These are phyloP conservation scores for Pseudofabraea citricarpa DNA, from an alignment of 2,329 filamentous ascomycete species.

Conservation along the genomic window DNA sequence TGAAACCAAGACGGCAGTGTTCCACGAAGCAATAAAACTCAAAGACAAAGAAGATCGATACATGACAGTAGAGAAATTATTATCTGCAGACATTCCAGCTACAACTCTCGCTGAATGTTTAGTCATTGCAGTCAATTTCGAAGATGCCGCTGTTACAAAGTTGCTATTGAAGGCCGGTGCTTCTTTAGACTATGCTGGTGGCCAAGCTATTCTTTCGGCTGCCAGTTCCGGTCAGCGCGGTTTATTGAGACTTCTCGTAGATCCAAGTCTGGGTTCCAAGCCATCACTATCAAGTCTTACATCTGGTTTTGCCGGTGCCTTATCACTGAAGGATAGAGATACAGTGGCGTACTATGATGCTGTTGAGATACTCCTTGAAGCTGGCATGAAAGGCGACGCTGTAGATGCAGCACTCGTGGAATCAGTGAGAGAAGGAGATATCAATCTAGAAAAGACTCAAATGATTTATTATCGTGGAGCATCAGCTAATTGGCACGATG, in stretches of 20 bases:
- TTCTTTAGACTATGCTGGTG: conserved; percentile 8
- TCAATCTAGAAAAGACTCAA: conserved; percentile 7
- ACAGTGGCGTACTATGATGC: conserved; percentile 5
- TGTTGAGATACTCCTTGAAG: conserved; percentile 10
- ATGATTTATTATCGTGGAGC: conserved; percentile 7
- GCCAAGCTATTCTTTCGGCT: conserved; percentile 7
- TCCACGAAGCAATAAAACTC: conserved; percentile 8
- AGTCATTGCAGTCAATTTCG: conserved; percentile 6
- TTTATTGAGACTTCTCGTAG: conserved; percentile 7
- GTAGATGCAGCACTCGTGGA: conserved; percentile 15
- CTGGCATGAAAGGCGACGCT: conserved; percentile 13
- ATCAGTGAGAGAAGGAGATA: conserved; percentile 9
- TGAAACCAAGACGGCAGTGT: conserved; percentile 3
- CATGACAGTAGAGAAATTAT: conserved; percentile 2
- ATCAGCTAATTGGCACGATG: conserved; percentile 13
- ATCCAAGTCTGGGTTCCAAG: conserved; percentile 4
- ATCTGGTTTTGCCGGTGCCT: conserved; percentile 9
- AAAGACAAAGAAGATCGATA: conserved; percentile 3
- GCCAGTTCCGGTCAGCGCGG: conserved; percentile 7
- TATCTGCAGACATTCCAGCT: conserved; percentile 3
- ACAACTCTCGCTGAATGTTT: conserved; percentile 9
- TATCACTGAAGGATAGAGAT: conserved; percentile 5
- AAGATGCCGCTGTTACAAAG: conserved; percentile 5
- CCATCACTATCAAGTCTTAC: conserved; percentile 5
- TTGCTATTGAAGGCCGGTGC: conserved; percentile 8